Evolutionary conservation across 495 filamentous ascomycete genomes (phyloP), one percentile per base, ranked within the genome.

Genomic region (Daldinia grandis): DNA sequence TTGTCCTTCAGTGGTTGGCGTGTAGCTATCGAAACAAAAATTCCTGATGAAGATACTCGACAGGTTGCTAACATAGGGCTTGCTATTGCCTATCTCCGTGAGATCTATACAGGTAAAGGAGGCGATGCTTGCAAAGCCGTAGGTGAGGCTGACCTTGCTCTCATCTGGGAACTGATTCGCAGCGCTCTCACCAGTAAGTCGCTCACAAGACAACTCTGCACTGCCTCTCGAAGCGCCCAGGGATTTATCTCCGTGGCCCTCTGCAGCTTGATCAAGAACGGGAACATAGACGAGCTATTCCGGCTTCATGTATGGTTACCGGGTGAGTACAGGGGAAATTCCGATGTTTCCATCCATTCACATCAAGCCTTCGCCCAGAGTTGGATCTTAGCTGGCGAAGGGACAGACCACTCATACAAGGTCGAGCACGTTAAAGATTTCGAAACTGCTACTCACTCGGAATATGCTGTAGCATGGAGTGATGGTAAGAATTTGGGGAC

Each of bases 361-460:
- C 74, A 76, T 49, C 74, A 76, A 31, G 40, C 58, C 10, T 65
- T 63, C 25, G 69, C 55, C 0, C 74, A 75, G 35, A 76, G 74
- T 25, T 76, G 74, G 74, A 62, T 76, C 9, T 37, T 76, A 10
- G 72, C 72, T n/a, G 74, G 74, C 10, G 58, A 72, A 30, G 74
- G 72, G 14, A 58, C 10, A 33, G 74, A 75, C 27, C 40, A 68
- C 21, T 25, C 38, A 17, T 75, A 61, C 27, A 24, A 60, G 30
- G 61, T 54, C 14, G 42, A 56, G 7, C 56, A 21, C 4, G 55
- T 37, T 10, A 14, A 28, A 2, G 33, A 59, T 14, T n/a, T 24
- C 4, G 28, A 31, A n/a, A 17, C 30, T 31, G 63, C 65, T 3
- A 66, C 69, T n/a, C 70, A 69, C 51, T 55, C 69, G 24, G 53